phyloP scores from a whole-genome alignment of 208 protist species.

The Trypanosoma cruzi region DNA sequence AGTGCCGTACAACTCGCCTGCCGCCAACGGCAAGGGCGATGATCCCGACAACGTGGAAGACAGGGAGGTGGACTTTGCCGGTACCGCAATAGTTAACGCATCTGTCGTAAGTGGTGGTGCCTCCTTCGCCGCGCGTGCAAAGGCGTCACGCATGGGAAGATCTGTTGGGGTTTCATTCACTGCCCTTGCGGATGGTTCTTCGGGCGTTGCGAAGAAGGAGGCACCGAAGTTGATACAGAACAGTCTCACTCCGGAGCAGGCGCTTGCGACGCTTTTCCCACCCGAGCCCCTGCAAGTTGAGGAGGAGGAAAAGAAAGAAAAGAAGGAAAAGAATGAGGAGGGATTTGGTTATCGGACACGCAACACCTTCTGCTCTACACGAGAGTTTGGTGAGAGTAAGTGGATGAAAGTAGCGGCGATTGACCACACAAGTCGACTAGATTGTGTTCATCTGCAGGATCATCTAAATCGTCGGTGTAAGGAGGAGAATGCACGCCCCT shows the following conservation, averaged over 20 bases:
- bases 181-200: not conserved
- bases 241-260: slow-evolving; percentile 31
- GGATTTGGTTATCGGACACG: not conserved
- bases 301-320: not conserved
- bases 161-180: not conserved
- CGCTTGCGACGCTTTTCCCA: slow-evolving; percentile 43
- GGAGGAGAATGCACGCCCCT: slow-evolving; percentile 60
- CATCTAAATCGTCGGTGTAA: slow-evolving; percentile 67
- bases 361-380: not conserved
- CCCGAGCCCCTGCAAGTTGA: slow-evolving; percentile 34
- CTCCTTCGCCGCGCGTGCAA: not conserved
- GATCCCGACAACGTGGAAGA: not conserved
- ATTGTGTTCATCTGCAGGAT: slow-evolving; percentile 75
- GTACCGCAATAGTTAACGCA: not conserved
- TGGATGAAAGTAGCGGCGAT: slow-evolving; percentile 60
- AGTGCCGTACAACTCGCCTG: slow-evolving; percentile 24
- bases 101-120: not conserved
- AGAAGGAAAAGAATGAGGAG: slow-evolving; percentile 5
- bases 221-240: slow-evolving; percentile 12
- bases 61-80: not conserved
- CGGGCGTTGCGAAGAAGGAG: slow-evolving; percentile 1
- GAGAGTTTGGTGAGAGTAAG: not conserved
- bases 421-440: slow-evolving; percentile 62
- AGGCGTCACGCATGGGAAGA: not conserved
- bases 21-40: not conserved